Percentiles rank a stretch among this genome's conserved stretches.
Conservation (phyloP, 768 basidiomycete species). For the Lactifluus hygrophoroides region DNA sequence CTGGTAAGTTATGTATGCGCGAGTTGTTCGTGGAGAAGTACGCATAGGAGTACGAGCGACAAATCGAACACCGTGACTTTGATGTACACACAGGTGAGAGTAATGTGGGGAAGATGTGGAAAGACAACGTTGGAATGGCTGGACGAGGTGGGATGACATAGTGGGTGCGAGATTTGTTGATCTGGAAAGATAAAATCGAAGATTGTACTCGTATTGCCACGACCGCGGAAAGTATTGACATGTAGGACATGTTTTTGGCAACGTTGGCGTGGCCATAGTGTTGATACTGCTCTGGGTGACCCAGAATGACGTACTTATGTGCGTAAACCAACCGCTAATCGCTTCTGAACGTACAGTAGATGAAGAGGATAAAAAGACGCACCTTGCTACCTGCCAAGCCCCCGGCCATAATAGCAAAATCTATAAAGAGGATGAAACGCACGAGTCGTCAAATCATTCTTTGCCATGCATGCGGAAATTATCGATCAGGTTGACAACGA, state of each 20-base stretch:
- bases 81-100: conserved; percentile 92
- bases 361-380: conserved; percentile 25
- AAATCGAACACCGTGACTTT: conserved; percentile 89
- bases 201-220: conserved; percentile 93
- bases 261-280: conserved; percentile 96
- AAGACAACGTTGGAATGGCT: conserved; percentile 58
- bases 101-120: conserved; percentile 64
- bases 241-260: conserved; percentile 77
- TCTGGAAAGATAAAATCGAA: conserved; percentile 78
- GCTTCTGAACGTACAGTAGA: no score
- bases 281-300: conserved; percentile 63
- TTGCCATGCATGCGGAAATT: conserved; percentile 81
- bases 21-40: conserved; percentile 87
- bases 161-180: conserved; percentile 84
- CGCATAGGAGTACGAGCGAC: conserved; percentile 72
- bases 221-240: conserved; percentile 79
- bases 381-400: conserved; percentile 96
- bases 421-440: conserved; percentile 85
- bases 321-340: not conserved
- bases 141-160: conserved; percentile 58
- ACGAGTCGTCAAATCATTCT: conserved; percentile 70
- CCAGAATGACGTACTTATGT: conserved; percentile 69
- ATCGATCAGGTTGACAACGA: conserved; percentile 91
- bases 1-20: conserved; percentile 91
- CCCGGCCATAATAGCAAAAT: conserved; percentile 96